Conservation (phyloP, 345 rosid genomes). For the Melaleuca alternifolia region DNA sequence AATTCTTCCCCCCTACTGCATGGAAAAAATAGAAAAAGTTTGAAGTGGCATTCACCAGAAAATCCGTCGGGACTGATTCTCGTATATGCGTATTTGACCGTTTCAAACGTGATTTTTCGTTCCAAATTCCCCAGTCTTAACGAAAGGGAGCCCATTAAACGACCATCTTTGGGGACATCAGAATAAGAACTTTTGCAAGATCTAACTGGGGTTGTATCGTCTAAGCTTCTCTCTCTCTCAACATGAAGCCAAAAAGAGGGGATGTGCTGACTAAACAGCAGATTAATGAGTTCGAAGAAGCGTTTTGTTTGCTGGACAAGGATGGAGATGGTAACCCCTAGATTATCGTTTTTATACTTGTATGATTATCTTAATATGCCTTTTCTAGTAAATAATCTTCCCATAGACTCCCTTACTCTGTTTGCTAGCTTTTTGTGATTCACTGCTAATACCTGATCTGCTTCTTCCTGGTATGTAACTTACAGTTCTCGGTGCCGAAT, state of each 20-base stretch:
- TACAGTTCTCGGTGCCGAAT: neutral
- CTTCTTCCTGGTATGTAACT: neutral
- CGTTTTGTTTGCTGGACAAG: conserved; percentile 57
- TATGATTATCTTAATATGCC: neutral
- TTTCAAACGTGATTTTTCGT: neutral
- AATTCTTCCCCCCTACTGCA: neutral
- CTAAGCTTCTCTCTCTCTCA: neutral
- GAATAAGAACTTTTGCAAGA: neutral
- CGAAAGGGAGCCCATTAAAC: neutral
- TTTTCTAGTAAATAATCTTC: neutral
- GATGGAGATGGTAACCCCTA: conserved; percentile 62
- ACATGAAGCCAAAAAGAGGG: neutral
- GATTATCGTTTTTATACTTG: neutral
- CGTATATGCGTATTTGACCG: neutral
- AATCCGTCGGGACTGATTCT: neutral
- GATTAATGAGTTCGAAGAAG: conserved; percentile 50
- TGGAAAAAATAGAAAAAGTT: neutral
- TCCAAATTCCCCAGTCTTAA: neutral
- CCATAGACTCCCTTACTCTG: neutral
- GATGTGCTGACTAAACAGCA: conserved; percentile 38
- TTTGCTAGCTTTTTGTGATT: neutral
- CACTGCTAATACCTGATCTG: neutral
- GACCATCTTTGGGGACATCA: neutral
- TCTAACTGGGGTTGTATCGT: neutral
- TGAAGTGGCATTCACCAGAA: neutral